Evolutionary conservation across 2,329 filamentous ascomycete genomes (phyloP), one percentile per base, ranked within the genome.

Genomic region (Microsporum audouinii): DNA sequence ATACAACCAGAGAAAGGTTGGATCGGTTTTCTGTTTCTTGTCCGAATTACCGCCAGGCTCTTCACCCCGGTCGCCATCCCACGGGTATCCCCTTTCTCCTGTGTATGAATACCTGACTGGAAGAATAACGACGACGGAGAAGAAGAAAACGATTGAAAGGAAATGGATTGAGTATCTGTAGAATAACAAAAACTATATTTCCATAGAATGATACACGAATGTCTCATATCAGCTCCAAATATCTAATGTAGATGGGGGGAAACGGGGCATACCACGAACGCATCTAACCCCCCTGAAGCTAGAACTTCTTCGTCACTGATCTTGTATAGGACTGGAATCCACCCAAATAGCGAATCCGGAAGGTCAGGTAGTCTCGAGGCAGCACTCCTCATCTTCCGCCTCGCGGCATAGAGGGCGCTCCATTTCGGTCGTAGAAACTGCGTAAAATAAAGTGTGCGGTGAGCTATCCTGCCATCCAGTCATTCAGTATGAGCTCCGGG

Each of bases 81-180:
- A 66, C 3, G 63, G 61, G 53, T 65, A 61, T 31, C 78, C 70
- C 49, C 70, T 73, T 60, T 76, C 69, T n/a, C 75, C 76, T 2
- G 75, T 76, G 61, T 81, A 95, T 63, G 83, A 82, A 62, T 82
- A 80, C 71, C 97, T 95, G 62, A 99, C 88, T 0, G 94, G 95
- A 64, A 87, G 86, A 66, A 99, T 87, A 2, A 99, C 83, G 14
- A 83, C 79, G 39, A 88, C 79, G 33, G 91, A 87, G 69, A 97
- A 90, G 73, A 96, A 84, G 61, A 94, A 83, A 68, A 95, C 88
- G 58, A 88, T 77, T 14, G 83, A 77, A 58, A 97, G 86, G 67
- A 96, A 88, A 64, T 88, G 89, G 66, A 91, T 88, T 10, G 92
- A 87, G 84, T 97, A 94, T 72, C 91, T 95, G 80, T 96, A 97